Base-by-base conservation (phyloP, 495 filamentous ascomycete genomes). In the Xylaria nigripes region DNA sequence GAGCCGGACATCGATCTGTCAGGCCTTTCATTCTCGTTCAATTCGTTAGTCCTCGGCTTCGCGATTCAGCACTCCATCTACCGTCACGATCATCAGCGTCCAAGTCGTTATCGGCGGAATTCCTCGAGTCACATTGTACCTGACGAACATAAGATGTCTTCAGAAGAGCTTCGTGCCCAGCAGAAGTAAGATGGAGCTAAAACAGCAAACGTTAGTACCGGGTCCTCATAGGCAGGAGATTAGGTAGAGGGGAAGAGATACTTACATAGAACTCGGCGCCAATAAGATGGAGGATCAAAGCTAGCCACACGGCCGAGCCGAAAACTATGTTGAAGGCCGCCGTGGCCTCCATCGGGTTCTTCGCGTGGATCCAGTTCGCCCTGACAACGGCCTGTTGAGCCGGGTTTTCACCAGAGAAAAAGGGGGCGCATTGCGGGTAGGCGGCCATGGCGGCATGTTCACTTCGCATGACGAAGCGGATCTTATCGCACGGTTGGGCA, bases 61-160 rank as follows among this genome's bases (percentile, higher is more conserved):
- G n/a, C n/a, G n/a, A n/a, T n/a, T n/a, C n/a, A n/a, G n/a, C n/a
- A n/a, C n/a, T n/a, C n/a, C n/a, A n/a, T n/a, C n/a, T n/a, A n/a
- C n/a, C n/a, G n/a, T n/a, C n/a, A n/a, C n/a, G n/a, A n/a, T n/a
- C n/a, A n/a, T n/a, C n/a, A 4, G 55, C 58, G 13, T 71, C 76
- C 40, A 76, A 61, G 1, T 80, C 80, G 4, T 68, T 65, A 41
- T 63, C 68, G 2, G 77, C 78, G 0, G 79, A 71, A 43, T 74
- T 62, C 16, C 63, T 62, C 58, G 74, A 69, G 0, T 79, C 79
- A 0, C 68, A 67, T 57, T 76, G 75, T 21, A 80, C 38, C 59
- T 82, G 79, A 41, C 71, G 61, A 48, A 78, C 67, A 51, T 81
- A 81, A 8, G 68, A 74, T 1, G 79, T 66, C 21, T 68, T 61